Evolutionary conservation across 169 alveolate genomes (phyloP), one percentile per base, ranked within the genome.

Genomic region (Plasmodium falciparum): DNA sequence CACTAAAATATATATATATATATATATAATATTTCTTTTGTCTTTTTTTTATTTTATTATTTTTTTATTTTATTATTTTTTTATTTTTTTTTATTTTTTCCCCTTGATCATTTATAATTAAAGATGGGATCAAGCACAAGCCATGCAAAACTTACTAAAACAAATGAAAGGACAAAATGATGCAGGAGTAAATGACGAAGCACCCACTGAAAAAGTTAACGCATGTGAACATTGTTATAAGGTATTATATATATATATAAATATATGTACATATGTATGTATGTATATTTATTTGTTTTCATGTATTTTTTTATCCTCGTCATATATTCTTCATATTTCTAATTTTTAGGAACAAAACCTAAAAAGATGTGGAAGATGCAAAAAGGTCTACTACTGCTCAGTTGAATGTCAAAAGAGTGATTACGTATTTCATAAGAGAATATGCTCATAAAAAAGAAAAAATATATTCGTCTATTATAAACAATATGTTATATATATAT

Each of bases 391-490:
- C 74, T 96, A 96, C 93, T 96, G 98, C 95, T 90, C 95, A 52
- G 89, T 69, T 15, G 93, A 94, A 47, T 96, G 98, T 67, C 98
- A 96, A 67, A 94, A 88, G 88, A 94, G 89, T 12, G 98, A 96
- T 92, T 96, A 97, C 97, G 90, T 89, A 11, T 95, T 91, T 70
- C 98, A 96, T 75, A 94, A 93, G 65, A 91, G 97, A 45, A 89
- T 95, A 22, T 96, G 98, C 66, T 93, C 58, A 59, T 70, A 70
- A 45, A 74, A 69, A 52, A 45, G 43, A 33, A 3, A 33, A 33
- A 33, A 3, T 3, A 33, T 3, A 2, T 33, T 33, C 4, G 43
- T 33, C 2, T 33, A 2, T 33, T 33, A 33, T 33, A 33, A 33
- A 33, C 7, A 33, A 33, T 33, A 33, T n/a, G n/a, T n/a, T n/a